Evolutionary conservation across 1,139 yeast genomes (phyloP).

Genomic region (Ogataea hybrid): DNA sequence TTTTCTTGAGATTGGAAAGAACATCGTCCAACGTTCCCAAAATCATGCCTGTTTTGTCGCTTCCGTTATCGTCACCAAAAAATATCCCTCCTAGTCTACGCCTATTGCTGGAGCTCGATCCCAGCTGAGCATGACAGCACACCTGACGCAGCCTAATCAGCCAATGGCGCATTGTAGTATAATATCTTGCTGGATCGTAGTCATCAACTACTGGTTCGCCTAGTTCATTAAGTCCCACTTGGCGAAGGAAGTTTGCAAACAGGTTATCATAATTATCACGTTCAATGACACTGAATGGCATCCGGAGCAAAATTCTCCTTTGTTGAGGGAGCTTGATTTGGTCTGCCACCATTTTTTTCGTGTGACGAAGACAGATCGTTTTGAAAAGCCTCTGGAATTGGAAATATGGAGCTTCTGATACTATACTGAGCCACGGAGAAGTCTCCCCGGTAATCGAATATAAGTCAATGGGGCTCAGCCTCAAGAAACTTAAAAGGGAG

Average conservation of each 20-base stretch:
- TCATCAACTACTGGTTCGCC: slow-evolving; percentile 54
- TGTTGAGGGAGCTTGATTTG: slow-evolving; percentile 82
- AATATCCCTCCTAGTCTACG: slow-evolving; percentile 23
- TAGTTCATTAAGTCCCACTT: slow-evolving; percentile 55
- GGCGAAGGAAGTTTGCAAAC: slow-evolving; percentile 58
- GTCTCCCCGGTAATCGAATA: slow-evolving; percentile 30
- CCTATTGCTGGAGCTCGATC: slow-evolving; percentile 36
- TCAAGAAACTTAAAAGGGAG: slow-evolving; percentile 66
- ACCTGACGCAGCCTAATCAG: slow-evolving; percentile 66
- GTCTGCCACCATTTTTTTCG: slow-evolving; percentile 75
- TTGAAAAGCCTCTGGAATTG: slow-evolving; percentile 37
- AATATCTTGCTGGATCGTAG: slow-evolving; percentile 49
- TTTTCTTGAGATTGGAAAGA: slow-evolving; percentile 57
- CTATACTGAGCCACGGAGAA: slow-evolving; percentile 26
- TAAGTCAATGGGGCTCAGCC: slow-evolving; percentile 59
- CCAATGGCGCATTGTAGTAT: slow-evolving; percentile 60
- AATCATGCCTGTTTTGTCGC: slow-evolving; percentile 17
- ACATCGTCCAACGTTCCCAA: slow-evolving; percentile 68
- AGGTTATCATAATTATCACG: slow-evolving; percentile 74
- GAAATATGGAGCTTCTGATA: slow-evolving; percentile 21
- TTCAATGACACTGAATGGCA: slow-evolving; percentile 79
- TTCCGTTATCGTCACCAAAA: slow-evolving; percentile 19
- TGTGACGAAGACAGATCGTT: slow-evolving; percentile 64
- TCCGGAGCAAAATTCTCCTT: slow-evolving; percentile 59
- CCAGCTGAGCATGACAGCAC: slow-evolving; percentile 81